These are phyloP conservation scores for Penicillium sp. DNA, from an alignment of 2,329 filamentous ascomycete genomes.

Conservation along the genomic window DNA sequence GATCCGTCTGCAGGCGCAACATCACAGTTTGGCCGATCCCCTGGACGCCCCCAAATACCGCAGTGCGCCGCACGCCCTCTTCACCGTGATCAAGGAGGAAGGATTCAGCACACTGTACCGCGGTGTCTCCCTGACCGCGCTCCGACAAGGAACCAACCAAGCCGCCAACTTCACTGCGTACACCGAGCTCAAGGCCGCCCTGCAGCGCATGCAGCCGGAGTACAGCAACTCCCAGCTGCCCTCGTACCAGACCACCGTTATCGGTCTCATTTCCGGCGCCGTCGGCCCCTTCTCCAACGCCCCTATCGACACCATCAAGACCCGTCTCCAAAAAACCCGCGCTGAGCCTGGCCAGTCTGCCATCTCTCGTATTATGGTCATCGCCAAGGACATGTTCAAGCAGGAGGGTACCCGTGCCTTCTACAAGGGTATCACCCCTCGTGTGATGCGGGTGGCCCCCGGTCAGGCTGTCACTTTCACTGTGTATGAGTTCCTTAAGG, in stretches of 20 bases:
- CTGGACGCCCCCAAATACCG: slow-evolving; percentile 96
- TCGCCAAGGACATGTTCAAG: slow-evolving; percentile 85
- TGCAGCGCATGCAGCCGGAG: slow-evolving; percentile 74
- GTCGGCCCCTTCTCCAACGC: slow-evolving; percentile 97
- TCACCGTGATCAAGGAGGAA: slow-evolving; percentile 91
- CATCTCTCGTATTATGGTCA: slow-evolving; percentile 74
- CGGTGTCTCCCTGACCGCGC: slow-evolving; percentile 88
- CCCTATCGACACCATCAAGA: slow-evolving; percentile 99
- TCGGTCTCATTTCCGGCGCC: slow-evolving; percentile 88
- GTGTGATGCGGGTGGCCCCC: slow-evolving; percentile 95
- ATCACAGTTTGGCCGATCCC: slow-evolving; percentile 96
- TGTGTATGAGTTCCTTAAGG: slow-evolving; percentile 78
- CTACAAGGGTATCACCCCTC: slow-evolving; percentile 98
- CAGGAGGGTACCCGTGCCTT: slow-evolving; percentile 94
- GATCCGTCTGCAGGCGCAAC: slow-evolving; percentile 96
- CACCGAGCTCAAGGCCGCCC: slow-evolving; percentile 81
- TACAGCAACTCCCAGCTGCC: slow-evolving; percentile 70
- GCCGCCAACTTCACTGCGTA: slow-evolving; percentile 99
- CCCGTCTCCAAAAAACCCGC: slow-evolving; percentile 86
- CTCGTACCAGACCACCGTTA: slow-evolving; percentile 85
- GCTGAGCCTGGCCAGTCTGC: slow-evolving; percentile 81
- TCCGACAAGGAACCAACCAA: slow-evolving; percentile 95
- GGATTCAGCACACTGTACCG: slow-evolving; percentile 86
- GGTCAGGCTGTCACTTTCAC: slow-evolving; percentile 82
- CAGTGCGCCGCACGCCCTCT: slow-evolving; percentile 80